Evolutionary conservation across 208 protist species (phyloP).

Genomic region (Vickermania ingenoplastis): DNA sequence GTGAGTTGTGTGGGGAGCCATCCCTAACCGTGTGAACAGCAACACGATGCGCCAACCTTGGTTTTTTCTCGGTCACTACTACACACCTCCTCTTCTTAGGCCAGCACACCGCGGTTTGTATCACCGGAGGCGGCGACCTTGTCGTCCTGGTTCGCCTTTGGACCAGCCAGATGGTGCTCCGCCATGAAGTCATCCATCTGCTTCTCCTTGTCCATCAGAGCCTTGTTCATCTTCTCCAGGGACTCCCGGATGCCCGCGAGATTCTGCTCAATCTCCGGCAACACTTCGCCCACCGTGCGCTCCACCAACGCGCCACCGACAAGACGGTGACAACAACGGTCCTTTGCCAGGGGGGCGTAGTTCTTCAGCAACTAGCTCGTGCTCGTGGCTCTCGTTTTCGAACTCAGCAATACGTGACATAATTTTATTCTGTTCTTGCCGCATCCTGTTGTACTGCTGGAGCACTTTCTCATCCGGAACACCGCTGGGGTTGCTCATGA

Average conservation of each 20-base stretch:
- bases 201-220: slow-evolving; percentile 65
- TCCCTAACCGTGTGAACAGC: neutral
- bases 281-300: slow-evolving; percentile 90
- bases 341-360: slow-evolving; percentile 75
- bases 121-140: slow-evolving; percentile 15
- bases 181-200: slow-evolving; percentile 84
- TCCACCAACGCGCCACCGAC: slow-evolving; percentile 93
- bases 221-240: slow-evolving; percentile 65
- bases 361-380: slow-evolving; percentile 83
- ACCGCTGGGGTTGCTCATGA: too few relatives aligned
- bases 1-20: neutral
- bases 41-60: neutral
- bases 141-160: slow-evolving; percentile 20
- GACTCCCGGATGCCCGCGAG: slow-evolving; percentile 61
- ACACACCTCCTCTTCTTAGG: slow-evolving; percentile 14
- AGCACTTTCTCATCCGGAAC: slow-evolving; percentile 70
- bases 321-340: slow-evolving; percentile 91
- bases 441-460: slow-evolving; percentile 74
- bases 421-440: slow-evolving; percentile 78
- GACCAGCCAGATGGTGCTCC: slow-evolving; percentile 58
- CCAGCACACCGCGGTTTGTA: slow-evolving; percentile 52
- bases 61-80: slow-evolving; percentile 1
- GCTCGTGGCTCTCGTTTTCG: slow-evolving; percentile 84
- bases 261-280: slow-evolving; percentile 92
- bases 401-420: slow-evolving; percentile 83